Evolutionary conservation across 352 stramenopile genomes (phyloP).

Genomic region (Phytophthora meadii): DNA sequence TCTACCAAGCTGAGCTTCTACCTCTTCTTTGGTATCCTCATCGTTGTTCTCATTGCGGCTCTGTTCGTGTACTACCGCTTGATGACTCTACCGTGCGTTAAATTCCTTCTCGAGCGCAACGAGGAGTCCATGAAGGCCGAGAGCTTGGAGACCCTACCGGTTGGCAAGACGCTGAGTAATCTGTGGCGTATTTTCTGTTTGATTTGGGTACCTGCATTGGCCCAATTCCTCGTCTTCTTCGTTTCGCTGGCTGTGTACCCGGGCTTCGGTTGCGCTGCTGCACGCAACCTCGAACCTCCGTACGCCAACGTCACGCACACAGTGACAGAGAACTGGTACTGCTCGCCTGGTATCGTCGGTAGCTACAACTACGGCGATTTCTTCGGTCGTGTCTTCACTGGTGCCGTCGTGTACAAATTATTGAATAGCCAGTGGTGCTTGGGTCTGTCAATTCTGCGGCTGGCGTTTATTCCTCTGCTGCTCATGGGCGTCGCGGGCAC

Average conservation of each 20-base stretch:
- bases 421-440: constrained; percentile 57
- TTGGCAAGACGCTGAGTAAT: constrained; percentile 43
- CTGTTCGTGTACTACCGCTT: constrained; percentile 52
- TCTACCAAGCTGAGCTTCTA: constrained; percentile 55
- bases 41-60: constrained; percentile 56
- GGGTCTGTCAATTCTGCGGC: constrained; percentile 43
- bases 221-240: constrained; percentile 69
- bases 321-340: constrained; percentile 51
- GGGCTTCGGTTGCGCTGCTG: constrained; percentile 54
- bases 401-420: constrained; percentile 53
- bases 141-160: constrained; percentile 28
- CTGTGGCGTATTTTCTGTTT: constrained; percentile 57
- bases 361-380: constrained; percentile 76
- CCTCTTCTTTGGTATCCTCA: constrained; percentile 62
- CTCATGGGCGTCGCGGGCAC: constrained; percentile 61
- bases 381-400: constrained; percentile 59
- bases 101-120: constrained; percentile 66
- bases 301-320: constrained; percentile 32
- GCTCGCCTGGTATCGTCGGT: constrained; percentile 60
- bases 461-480: constrained; percentile 65
- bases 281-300: constrained; percentile 37
- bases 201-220: constrained; percentile 52
- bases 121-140: constrained; percentile 35
- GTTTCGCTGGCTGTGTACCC: constrained; percentile 64
- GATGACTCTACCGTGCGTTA: constrained; percentile 45